Base-by-base conservation (phyloP, 805 yeast species). In the Ogataea neopini region DNA sequence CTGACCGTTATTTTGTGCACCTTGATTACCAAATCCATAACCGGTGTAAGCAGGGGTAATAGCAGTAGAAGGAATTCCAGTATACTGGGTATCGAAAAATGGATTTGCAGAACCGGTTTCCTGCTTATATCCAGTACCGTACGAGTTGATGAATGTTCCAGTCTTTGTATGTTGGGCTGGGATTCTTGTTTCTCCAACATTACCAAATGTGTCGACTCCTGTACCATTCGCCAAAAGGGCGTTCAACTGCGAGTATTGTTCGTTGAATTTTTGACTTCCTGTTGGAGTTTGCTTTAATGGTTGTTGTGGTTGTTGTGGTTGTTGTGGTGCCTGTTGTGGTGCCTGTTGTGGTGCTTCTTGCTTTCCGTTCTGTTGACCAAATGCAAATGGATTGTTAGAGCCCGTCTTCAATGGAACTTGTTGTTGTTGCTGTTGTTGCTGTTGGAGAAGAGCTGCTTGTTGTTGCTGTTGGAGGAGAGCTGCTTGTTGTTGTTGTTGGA, bases 151-250 rank as follows among this genome's bases (percentile, higher is more conserved):
- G 63, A 91, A 90, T 14, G 80, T 83, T 4, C 84, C 83, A 2
- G 94, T 83, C 55, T 79, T 80, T 1, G 97, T 92, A 64, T 87
- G 92, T 62, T 92, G 97, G 39, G 96, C 95, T 3, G 98, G 96
- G 46, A 92, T 79, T 70, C 97, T 83, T 6, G 81, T 66, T 17
- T 81, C 84, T 45, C 96, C 96, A 14, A 86, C 82, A 67, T 88
- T 89, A 64, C 96, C 96, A 66, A 88, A 94, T 0, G 97, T 91
- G 70, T 91, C 99, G 48, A 89, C 74, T 26, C 96, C 97, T 0
- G 96, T 88, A 23, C 96, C 97, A 37, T 81, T 79, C 10, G 94
- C 88, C 54, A 92, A 72, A 45, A 91, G 73, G 45, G 79, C 77
- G 70, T 90, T 90, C 61, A 92, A 77, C 50, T 87, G 91, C 52